Conservation (phyloP, 2,329 filamentous ascomycete genomes). For the Penicillium sp. region DNA sequence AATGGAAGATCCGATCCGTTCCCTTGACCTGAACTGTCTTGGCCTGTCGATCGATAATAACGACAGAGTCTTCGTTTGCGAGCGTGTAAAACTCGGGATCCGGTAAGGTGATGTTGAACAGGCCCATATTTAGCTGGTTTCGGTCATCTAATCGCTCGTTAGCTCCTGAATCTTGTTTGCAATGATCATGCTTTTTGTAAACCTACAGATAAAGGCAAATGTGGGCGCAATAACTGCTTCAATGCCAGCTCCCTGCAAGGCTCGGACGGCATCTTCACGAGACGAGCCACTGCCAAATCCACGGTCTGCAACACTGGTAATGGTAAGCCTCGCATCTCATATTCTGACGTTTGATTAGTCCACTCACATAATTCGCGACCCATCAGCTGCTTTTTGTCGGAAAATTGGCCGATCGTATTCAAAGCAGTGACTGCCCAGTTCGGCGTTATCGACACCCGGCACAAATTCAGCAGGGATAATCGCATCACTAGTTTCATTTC, state of each 20-base stretch:
- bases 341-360: no score
- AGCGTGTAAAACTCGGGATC: constrained; percentile 40
- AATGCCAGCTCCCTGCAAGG: constrained; percentile 38
- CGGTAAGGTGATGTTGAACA: constrained; percentile 42
- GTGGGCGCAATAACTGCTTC: constrained; percentile 45
- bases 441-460: constrained; percentile 7
- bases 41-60: constrained; percentile 39
- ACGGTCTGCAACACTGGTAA: constrained; percentile 39
- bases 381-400: constrained; percentile 36
- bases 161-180: not conserved
- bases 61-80: constrained; percentile 34
- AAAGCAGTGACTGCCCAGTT: constrained; percentile 10
- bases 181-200: not conserved
- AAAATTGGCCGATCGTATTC: constrained; percentile 44
- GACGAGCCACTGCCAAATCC: constrained; percentile 49
- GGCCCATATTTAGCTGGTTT: constrained; percentile 46
- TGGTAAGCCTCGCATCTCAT: not conserved
- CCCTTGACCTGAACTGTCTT: not conserved
- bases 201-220: constrained; percentile 46
- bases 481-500: not conserved
- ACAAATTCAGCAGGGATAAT: constrained; percentile 12
- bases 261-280: constrained; percentile 44
- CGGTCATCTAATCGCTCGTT: constrained; percentile 25
- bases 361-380: constrained; percentile 34
- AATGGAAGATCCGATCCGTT: not conserved